A percentile compares a stretch with the other conserved stretches of the same genome.
These are phyloP conservation scores for Anastatica hierochuntica DNA, from an alignment of 345 rosid genomes.

Conservation along the genomic window DNA sequence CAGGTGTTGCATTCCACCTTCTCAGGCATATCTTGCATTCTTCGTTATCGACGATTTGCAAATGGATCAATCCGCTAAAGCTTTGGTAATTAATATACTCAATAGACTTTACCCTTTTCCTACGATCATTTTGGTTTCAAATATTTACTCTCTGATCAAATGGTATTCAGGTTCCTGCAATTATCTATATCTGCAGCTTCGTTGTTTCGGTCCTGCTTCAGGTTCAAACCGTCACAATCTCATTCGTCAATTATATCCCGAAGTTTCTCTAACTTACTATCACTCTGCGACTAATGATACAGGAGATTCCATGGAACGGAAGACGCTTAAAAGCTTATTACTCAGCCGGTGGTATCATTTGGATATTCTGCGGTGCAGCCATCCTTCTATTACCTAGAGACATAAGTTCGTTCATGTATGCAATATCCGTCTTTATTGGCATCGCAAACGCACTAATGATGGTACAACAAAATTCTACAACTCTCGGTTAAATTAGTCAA, in stretches of 20 bases:
- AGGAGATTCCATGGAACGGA: slow-evolving; percentile 89
- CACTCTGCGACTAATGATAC: slow-evolving; percentile 4
- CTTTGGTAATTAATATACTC: slow-evolving; percentile 57
- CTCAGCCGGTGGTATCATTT: slow-evolving; percentile 76
- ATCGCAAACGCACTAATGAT: slow-evolving; percentile 77
- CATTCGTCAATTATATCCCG: background rate
- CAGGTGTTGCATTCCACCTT: slow-evolving; percentile 17
- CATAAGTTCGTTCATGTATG: slow-evolving; percentile 54
- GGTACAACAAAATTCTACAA: slow-evolving; percentile 34
- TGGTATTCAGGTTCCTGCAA: slow-evolving; percentile 69
- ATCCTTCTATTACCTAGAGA: slow-evolving; percentile 56
- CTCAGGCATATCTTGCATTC: slow-evolving; percentile 89
- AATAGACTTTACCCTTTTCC: background rate
- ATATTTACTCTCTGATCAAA: slow-evolving; percentile 1
- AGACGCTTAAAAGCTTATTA: slow-evolving; percentile 70
- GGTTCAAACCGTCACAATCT: slow-evolving; percentile 36
- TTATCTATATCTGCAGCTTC: slow-evolving; percentile 84
- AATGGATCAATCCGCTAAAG: slow-evolving; percentile 84
- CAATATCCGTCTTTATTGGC: slow-evolving; percentile 55
- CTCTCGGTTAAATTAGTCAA: background rate
- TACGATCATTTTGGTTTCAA: background rate
- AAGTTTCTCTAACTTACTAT: background rate
- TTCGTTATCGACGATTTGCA: slow-evolving; percentile 72
- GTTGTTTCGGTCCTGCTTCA: slow-evolving; percentile 66
- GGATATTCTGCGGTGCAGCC: slow-evolving; percentile 70